phyloP scores from a whole-genome alignment of 1,284 basidiomycete genomes.

The Hypsizygus ulmarius region DNA sequence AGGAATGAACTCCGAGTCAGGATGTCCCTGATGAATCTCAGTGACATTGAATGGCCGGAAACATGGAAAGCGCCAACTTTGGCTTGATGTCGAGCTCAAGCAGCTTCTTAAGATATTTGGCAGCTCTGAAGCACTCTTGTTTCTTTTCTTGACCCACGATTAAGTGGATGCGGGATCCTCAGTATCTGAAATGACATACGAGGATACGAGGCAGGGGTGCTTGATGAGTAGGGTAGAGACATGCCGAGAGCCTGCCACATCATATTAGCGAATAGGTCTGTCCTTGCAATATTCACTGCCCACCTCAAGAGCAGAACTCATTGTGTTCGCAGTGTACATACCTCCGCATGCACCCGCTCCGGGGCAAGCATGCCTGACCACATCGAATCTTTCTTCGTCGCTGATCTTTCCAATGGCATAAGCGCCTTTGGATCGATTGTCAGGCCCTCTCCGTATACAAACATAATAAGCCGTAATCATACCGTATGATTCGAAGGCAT shows the following conservation, averaged over 20 bases:
- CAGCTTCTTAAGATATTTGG: conserved; percentile 77
- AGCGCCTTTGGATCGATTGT: conserved; percentile 47
- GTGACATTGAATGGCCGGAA: background rate
- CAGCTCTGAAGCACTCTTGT: conserved; percentile 84
- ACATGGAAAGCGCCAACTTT: conserved; percentile 35
- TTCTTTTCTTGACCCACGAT: conserved; percentile 56
- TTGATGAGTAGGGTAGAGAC: conserved; percentile 87
- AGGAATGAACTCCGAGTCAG: conserved; percentile 88
- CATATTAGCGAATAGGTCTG: background rate
- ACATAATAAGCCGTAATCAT: conserved; percentile 5
- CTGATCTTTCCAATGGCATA: conserved; percentile 71
- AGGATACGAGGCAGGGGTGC: conserved; percentile 78
- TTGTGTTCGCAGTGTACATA: conserved; percentile 89
- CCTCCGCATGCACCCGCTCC: conserved; percentile 78
- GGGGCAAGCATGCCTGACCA: conserved; percentile 81
- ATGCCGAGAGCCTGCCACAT: conserved; percentile 63
- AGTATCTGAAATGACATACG: conserved; percentile 36
- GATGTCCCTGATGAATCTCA: conserved; percentile 62
- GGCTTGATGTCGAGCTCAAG: conserved; percentile 89
- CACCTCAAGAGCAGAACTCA: conserved; percentile 85
- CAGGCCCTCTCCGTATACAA: conserved; percentile 1
- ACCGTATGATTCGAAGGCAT: conserved; percentile 84
- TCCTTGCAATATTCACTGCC: conserved; percentile 25
- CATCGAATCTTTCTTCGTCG: conserved; percentile 77
- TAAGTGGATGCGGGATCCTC: background rate